A percentile compares a stretch with the other conserved stretches of the same genome.
Conservation (phyloP, 2,329 filamentous ascomycete genomes). For the Fusarium palustre region DNA sequence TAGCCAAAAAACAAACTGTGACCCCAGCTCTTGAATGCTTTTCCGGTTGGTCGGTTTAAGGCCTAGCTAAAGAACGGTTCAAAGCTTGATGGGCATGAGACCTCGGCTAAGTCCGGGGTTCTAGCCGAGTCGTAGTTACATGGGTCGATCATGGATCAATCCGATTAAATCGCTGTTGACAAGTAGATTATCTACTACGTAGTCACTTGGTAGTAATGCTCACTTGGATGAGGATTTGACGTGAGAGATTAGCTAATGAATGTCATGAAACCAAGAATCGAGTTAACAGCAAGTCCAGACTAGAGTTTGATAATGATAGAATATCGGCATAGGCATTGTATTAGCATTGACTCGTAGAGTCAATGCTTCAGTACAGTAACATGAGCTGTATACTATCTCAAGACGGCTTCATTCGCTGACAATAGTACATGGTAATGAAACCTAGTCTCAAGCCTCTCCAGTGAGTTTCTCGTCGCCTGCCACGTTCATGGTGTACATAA, state of each 20-base stretch:
- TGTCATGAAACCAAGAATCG: background rate
- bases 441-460: conserved; percentile 3
- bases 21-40: conserved; percentile 15
- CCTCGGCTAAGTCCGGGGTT: conserved; percentile 2
- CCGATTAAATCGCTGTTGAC: background rate
- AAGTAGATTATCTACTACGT: background rate
- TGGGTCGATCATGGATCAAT: background rate
- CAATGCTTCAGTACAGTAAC: background rate
- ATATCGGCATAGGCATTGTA: background rate
- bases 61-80: background rate
- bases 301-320: background rate
- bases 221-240: background rate
- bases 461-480: conserved; percentile 46
- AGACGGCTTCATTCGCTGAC: background rate
- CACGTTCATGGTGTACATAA: conserved; percentile 56
- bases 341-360: background rate
- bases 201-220: background rate
- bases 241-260: background rate
- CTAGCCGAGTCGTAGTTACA: background rate
- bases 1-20: background rate
- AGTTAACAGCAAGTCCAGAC: background rate
- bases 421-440: background rate
- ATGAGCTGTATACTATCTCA: background rate
- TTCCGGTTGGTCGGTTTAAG: conserved; percentile 20
- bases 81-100: conserved; percentile 34